Evolutionary conservation across 768 basidiomycete species (phyloP), one percentile per base, ranked within the genome.

Genomic region (Trametes cinnabarina): DNA sequence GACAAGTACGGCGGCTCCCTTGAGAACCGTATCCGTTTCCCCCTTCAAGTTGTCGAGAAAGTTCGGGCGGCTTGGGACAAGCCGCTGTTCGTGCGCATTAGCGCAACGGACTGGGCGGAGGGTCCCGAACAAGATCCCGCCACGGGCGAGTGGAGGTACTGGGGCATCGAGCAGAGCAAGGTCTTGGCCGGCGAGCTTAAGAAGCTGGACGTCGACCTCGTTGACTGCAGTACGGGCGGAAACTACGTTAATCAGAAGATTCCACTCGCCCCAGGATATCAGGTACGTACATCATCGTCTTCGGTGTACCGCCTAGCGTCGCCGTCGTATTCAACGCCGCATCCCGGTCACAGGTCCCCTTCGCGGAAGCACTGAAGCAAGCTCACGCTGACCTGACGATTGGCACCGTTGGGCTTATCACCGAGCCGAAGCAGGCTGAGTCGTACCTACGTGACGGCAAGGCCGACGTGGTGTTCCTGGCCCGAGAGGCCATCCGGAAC

Each of bases 81-180:
- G 56, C 88, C 91, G 3, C 77, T 94, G 12, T 90, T 92, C 71
- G 83, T 87, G 47, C 75, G 83, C 22, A 66, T 84, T 51, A 78
- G 76, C 58, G 84, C 79, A 14, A 76, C 74, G 5, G 84, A 85
- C 60, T 84, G 81, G 82, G 75, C 77, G 15, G 77, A 77, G 39
- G 75, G 75, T 0, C 76, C 76, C 2, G 88, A 83, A 72, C 79
- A 76, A 68, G 80, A 74, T 72, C 74, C 67, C 7, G 68, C 82
- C 19, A 48, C 47, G 7, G 85, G 81, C 14, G 70, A 73, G 52
- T 90, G 82, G 82, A 77, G 76, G 56, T 79, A 83, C 50, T 90
- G 90, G 88, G 91, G 90, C 11, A 74, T 91, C 50, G 85, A 91
- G 66, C 92, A 94, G 71, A 88, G 81, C 68, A 84, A 76, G 30